Percentiles rank a stretch among this genome's conserved stretches.
Evolutionary conservation across 2,329 filamentous ascomycete species (phyloP).

Genomic region (Teratosphaeria epicoccoides): DNA sequence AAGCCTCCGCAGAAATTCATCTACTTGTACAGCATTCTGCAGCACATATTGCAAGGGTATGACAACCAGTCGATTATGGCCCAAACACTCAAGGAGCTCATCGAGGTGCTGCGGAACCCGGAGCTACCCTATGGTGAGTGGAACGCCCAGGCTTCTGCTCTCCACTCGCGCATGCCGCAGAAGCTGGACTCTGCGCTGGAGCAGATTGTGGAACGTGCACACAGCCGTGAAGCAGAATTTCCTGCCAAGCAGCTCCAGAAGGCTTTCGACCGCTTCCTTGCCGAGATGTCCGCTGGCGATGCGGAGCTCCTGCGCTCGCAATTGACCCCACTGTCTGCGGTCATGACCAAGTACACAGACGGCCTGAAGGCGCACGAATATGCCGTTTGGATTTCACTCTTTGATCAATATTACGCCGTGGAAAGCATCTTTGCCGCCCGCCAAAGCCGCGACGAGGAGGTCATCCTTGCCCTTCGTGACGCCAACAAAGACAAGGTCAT

Average conservation of each 20-base stretch:
- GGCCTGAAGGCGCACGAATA: conserved; percentile 89
- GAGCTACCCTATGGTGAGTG: conserved; percentile 95
- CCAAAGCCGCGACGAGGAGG: conserved; percentile 80
- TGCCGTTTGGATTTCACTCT: conserved; percentile 63
- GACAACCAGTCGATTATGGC: conserved; percentile 98
- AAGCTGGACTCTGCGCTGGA: conserved; percentile 76
- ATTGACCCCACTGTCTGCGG: conserved; percentile 62
- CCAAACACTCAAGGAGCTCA: conserved; percentile 70
- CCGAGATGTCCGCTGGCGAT: conserved; percentile 67
- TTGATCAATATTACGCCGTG: conserved; percentile 70
- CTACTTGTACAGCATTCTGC: conserved; percentile 64
- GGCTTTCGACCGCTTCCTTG: conserved; percentile 76
- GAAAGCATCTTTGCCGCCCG: conserved; percentile 82
- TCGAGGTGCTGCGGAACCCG: conserved; percentile 79
- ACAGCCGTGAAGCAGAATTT: conserved; percentile 71
- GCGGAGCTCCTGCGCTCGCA: conserved; percentile 61
- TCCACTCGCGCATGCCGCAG: conserved; percentile 95
- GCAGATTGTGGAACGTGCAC: conserved; percentile 76
- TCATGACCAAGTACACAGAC: conserved; percentile 72
- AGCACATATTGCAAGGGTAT: conserved; percentile 83
- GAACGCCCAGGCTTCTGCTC: conserved; percentile 86
- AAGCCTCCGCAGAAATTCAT: conserved; percentile 86
- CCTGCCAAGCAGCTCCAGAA: conserved; percentile 79
- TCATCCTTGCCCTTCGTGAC: conserved; percentile 85
- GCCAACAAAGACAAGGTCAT: conserved; percentile 87